Conservation (phyloP, 257 asterid genomes). For the Pogostemon cablin region DNA sequence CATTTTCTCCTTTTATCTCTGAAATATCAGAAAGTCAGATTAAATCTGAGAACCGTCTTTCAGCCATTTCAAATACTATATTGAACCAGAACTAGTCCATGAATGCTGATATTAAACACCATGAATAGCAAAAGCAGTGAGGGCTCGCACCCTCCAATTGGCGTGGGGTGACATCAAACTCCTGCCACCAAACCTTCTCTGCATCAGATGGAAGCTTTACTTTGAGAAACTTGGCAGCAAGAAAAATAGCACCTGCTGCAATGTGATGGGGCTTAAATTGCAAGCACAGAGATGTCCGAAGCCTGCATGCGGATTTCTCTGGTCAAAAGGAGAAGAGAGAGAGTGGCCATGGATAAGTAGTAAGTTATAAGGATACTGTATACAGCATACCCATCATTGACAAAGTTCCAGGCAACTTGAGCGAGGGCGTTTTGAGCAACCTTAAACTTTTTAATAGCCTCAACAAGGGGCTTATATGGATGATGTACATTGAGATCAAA, state of each 20-base stretch:
- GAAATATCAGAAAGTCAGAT: constrained; percentile 3
- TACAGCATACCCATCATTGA: constrained; percentile 89
- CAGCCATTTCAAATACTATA: constrained; percentile 8
- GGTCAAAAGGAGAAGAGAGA: constrained; percentile 62
- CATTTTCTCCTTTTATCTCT: constrained; percentile 27
- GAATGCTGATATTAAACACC: constrained; percentile 29
- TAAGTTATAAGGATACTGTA: constrained; percentile 31
- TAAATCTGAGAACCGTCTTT: constrained; percentile 23
- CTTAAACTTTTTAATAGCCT: constrained; percentile 85
- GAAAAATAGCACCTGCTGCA: constrained; percentile 99
- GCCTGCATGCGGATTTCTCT: constrained; percentile 82
- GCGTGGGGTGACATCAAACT: constrained; percentile 98
- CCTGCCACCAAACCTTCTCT: constrained; percentile 99
- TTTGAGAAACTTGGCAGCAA: constrained; percentile 99
- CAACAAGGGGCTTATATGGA: constrained; percentile 96
- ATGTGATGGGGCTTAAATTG: constrained; percentile 99
- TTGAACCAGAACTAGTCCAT: constrained; percentile 29
- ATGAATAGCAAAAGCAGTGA: constrained; percentile 44
- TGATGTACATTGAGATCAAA: constrained; percentile 83
- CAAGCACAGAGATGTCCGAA: constrained; percentile 95
- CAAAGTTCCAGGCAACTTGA: constrained; percentile 99
- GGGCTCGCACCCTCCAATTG: constrained; percentile 94
- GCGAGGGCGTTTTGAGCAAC: constrained; percentile 93
- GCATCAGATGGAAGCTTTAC: constrained; percentile 97
- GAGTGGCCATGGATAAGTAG: constrained; percentile 50